Base-by-base conservation (phyloP, 2,329 filamentous ascomycete genomes). In the Diatrype stigma region DNA sequence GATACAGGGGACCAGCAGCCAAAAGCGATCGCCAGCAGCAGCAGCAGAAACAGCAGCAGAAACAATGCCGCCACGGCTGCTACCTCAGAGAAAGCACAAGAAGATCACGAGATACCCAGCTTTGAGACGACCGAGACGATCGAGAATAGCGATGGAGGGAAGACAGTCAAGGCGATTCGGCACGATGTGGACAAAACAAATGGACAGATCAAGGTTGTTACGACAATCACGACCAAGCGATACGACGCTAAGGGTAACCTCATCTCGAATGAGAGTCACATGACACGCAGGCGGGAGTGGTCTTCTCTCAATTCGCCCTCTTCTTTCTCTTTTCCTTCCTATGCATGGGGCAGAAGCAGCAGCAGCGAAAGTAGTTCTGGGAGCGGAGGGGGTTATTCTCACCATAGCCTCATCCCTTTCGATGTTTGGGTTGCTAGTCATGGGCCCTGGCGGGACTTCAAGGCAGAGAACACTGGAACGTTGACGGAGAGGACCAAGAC, bases 221-320 rank as follows among this genome's bases (percentile, higher is more conserved):
- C n/a, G n/a, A 58, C 45, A 1, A 61, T 54, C 3, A 57, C 49
- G 8, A 56, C 46, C 32, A 40, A 55, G 28, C 49, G 38, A 5
- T 63, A 50, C 38, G 56, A 64, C 34, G 47, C 56, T 3, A 26
- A 56, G n/a, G 63, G 61, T 22, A 59, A 60, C 14, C 45, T 64
- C 7, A 19, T 58, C 51, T 30, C 49, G 10, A 47, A 34, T 23
- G 38, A 40, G 4, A 45, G 55, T 54, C 32, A 51, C 45, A 54
- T 47, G 8, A 54, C 54, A 23, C 56, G 16, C 19, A 47, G 49
- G 45, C 51, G 52, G 23, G 50, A 52, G 14, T 60, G 57, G 57
- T 60, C 56, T 17, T 37, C 34, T 14, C 16, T 17, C 34, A 16
- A 1, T 48, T 46, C 10, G 44, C 42, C 12, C 21, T 49, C 11